These are phyloP conservation scores for Saccharomycopsis hybrid DNA, from an alignment of 1,139 yeast species.

Conservation along the genomic window DNA sequence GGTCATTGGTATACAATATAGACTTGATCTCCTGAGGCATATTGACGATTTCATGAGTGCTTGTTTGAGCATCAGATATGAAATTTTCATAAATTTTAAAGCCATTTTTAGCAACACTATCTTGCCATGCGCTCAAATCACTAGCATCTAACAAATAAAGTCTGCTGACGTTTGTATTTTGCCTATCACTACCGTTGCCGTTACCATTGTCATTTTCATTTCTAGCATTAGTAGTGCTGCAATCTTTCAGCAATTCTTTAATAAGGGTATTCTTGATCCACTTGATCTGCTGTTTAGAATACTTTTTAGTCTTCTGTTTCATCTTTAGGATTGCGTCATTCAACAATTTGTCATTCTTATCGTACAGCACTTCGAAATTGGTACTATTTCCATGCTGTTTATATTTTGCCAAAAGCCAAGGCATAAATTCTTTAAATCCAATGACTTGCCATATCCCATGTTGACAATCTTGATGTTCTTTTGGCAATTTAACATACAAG, in stretches of 20 bases:
- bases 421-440: conserved; percentile 89
- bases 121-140: conserved; percentile 54
- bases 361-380: conserved; percentile 5
- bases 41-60: conserved; percentile 10
- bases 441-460: conserved; percentile 92
- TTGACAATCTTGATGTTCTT: conserved; percentile 43
- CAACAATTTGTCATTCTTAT: conserved; percentile 29
- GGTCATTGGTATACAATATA: conserved; percentile 20
- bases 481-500: conserved; percentile 29
- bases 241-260: conserved; percentile 59
- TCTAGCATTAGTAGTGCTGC: too few species aligned
- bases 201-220: conserved; percentile 37
- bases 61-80: too few species aligned
- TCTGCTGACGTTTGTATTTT: too few species aligned
- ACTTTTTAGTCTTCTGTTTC: conserved; percentile 81
- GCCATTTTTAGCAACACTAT: conserved; percentile 52
- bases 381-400: conserved; percentile 12
- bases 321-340: conserved; percentile 56
- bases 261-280: conserved; percentile 78
- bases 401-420: conserved; percentile 47
- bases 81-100: conserved; percentile 41
- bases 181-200: too few species aligned
- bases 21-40: conserved; percentile 3
- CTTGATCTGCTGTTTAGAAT: conserved; percentile 85
- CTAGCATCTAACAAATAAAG: conserved; percentile 76